Percentiles rank a stretch among this genome's conserved stretches.
These are phyloP conservation scores for Cucurbita pepo DNA, from an alignment of 306 rosid species.

Conservation along the genomic window DNA sequence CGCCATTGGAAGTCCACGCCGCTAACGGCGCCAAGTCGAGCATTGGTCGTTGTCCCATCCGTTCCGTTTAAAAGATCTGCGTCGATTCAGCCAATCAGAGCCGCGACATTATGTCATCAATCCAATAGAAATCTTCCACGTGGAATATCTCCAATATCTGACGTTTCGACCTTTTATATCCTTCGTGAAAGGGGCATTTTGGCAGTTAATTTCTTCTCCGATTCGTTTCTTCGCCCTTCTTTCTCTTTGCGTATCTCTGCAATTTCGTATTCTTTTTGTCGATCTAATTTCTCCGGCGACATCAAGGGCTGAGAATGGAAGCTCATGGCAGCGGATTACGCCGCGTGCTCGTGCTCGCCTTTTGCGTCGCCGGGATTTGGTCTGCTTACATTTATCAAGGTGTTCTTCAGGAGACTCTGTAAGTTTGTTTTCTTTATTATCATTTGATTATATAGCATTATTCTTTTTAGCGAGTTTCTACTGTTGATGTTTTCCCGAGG, in stretches of 20 bases:
- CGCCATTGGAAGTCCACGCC: background rate
- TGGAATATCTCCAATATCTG: constrained; percentile 18
- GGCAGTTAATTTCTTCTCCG: constrained; percentile 3
- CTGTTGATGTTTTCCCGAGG: background rate
- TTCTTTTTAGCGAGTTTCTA: background rate
- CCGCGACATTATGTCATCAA: background rate
- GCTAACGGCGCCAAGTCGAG: background rate
- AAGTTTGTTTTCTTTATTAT: constrained; percentile 2
- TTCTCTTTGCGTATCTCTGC: background rate
- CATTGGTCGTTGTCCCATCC: background rate
- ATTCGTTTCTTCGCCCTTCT: background rate
- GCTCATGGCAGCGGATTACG: constrained; percentile 63
- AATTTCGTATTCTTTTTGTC: background rate
- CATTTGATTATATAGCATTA: background rate
- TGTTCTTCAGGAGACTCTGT: constrained; percentile 90
- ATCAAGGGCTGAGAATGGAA: constrained; percentile 40
- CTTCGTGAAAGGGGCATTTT: background rate
- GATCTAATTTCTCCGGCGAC: constrained; percentile 22
- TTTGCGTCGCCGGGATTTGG: constrained; percentile 91
- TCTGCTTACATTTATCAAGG: constrained; percentile 94
- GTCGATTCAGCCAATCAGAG: constrained; percentile 52
- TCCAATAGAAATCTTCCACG: constrained; percentile 51
- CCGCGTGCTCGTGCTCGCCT: constrained; percentile 57
- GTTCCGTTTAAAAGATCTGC: constrained; percentile 14
- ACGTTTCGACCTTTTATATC: constrained; percentile 14